Evolutionary conservation across 1,139 yeast genomes (phyloP), one percentile per base, ranked within the genome.

Genomic region (Kluyveromyces marxianus): DNA sequence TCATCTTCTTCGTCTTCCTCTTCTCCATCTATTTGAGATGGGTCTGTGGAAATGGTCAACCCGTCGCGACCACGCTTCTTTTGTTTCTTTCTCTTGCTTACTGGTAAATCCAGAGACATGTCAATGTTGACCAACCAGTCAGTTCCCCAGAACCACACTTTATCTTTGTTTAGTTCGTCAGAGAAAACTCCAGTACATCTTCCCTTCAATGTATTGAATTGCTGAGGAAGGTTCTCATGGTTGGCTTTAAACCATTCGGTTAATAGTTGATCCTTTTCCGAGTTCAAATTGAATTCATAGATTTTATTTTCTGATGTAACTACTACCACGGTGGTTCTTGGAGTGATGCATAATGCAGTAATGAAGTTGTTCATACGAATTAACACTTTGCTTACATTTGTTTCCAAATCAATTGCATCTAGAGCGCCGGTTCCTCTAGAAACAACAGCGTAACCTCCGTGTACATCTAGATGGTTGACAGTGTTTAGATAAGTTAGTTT

Each of bases 71-170:
- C 70, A 68, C 86, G 79, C 66, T 83, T 82, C 60, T 74, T 76
- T 7, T 55, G 48, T 32, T 75, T 66, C 54, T 69, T 68, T 43
- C 65, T 63, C 46, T 66, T 58, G 33, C 60, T 66, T 6, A 65
- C 56, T 27, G 88, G 85, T 46, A 83, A 68, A 55, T 83, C 79
- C 47, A 73, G 63, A n/a, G 74, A 65, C 51, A 86, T 69, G 62
- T 90, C 92, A 44, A 92, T 75, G 60, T 76, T 85, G 6, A 84
- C 77, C 25, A 90, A 61, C 95, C 96, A 92, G 44, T 77, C 76
- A n/a, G 86, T 74, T 2, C 97, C 96, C 76, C 86, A 89, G 25
- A 89, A 65, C 97, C 97, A 90, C 28, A 84, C 69, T 39, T 76
- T 67, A 44, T 74, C 69, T 2, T 69, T 59, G 39, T 65, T 58